Evolutionary conservation across 2,329 filamentous ascomycete species (phyloP).

Genomic region (Nigrospora osmanthi): DNA sequence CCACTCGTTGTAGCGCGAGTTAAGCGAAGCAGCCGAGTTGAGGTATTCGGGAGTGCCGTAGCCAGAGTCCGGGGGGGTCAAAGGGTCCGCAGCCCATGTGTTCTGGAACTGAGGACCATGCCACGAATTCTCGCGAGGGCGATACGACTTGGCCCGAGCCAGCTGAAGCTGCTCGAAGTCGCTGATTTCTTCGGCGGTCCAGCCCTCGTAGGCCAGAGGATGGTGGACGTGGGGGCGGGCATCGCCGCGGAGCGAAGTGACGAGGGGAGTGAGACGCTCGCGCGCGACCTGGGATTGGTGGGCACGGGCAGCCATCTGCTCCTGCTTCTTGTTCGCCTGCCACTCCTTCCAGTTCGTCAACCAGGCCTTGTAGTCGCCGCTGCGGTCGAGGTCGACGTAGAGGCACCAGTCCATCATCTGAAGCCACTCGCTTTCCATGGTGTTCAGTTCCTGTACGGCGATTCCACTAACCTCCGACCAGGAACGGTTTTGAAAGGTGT

Average conservation of each 20-base stretch:
- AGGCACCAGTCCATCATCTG: constrained; percentile 75
- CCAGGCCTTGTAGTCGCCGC: constrained; percentile 62
- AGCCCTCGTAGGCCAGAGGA: constrained; percentile 30
- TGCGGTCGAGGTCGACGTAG: constrained; percentile 75
- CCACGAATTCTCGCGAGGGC: constrained; percentile 36
- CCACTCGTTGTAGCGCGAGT: constrained; percentile 51
- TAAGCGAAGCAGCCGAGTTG: constrained; percentile 46
- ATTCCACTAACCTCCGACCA: constrained; percentile 96
- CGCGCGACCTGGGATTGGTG: constrained; percentile 25
- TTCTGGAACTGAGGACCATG: constrained; percentile 27
- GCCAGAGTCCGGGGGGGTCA: constrained; percentile 54
- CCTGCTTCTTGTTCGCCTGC: constrained; percentile 43
- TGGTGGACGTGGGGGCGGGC: constrained; percentile 18
- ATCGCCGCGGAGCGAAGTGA: constrained; percentile 39
- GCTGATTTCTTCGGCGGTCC: constrained; percentile 46
- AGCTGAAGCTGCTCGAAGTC: constrained; percentile 41
- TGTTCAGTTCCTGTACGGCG: constrained; percentile 73
- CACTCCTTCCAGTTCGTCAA: constrained; percentile 53
- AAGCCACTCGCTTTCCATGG: constrained; percentile 83
- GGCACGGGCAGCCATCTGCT: constrained; percentile 9
- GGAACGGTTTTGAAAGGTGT: constrained; percentile 94
- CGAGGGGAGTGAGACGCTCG: constrained; percentile 40
- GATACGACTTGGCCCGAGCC: constrained; percentile 25
- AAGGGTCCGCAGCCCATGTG: constrained; percentile 33
- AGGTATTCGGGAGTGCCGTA: constrained; percentile 54